Base-by-base conservation (phyloP, 805 yeast genomes). In the Barnettozyma populi region DNA sequence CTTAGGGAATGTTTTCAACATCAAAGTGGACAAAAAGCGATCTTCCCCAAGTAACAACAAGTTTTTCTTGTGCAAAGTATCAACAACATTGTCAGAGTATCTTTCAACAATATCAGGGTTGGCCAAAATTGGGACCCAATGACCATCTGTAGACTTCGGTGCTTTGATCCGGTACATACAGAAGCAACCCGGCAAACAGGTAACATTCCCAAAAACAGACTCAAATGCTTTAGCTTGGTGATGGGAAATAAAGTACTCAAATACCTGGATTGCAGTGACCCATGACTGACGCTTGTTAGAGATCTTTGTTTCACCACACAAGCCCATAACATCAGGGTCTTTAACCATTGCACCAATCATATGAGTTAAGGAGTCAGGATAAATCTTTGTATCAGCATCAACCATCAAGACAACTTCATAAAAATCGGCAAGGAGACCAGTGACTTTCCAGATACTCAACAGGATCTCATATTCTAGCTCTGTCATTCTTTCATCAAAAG, bases 161-260 rank as follows among this genome's bases (percentile, higher is more conserved):
- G 96, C 73, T 66, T 90, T 90, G 63, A 90, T 86, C 57, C 97
- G 77, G 63, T 90, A 90, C 82, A 90, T 84, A 51, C 87, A 84
- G 74, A 90, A 90, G 72, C 97, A 90, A 36, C 97, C 97, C 0
- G 97, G 97, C 52, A 90, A 75, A 76, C 97, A 90, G 0, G 97
- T 90, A 14, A 90, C 97, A 56, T 94, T 84, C 49, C 96, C 96
- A 66, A 90, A 90, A 2, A 86, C 90, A n/a, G 95, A 83, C 68
- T 90, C 97, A 65, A 90, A 90, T 0, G 96, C 96, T 66, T 90
- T 90, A 1, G 96, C 81, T 63, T 87, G 96, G 68, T 90, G 97
- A 67, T 90, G 97, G 5, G 96, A 89, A 53, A 90, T 86, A 66
- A 83, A 90, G 64, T 90, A 90, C 60, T 90, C 97, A 64, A 90